Evolutionary conservation across 176 grass and related monocot genomes (phyloP).

Genomic region (Oryza officinalis): DNA sequence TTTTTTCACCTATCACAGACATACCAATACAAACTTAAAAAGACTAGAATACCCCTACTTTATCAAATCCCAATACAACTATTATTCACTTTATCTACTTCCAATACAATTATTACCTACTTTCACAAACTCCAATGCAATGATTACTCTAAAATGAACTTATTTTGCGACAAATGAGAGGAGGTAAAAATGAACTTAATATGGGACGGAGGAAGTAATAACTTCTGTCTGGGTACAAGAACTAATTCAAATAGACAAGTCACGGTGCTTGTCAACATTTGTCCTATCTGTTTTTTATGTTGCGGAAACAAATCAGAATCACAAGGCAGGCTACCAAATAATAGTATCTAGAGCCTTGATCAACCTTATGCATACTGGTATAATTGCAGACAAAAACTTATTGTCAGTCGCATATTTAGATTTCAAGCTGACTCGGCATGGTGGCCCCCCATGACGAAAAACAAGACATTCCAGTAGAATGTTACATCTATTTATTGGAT

Average conservation of each 20-base stretch:
- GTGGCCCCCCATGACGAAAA: not conserved
- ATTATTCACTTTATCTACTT: no score
- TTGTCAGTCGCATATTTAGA: slow-evolving; percentile 2
- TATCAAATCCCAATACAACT: no score
- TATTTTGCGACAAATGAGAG: no score
- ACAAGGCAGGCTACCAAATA: not conserved
- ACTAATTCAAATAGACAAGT: not conserved
- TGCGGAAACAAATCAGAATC: not conserved
- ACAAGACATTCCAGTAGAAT: not conserved
- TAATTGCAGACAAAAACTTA: not conserved
- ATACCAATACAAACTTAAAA: no score
- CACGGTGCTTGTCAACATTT: not conserved
- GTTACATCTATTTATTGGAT: not conserved
- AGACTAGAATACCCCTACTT: no score
- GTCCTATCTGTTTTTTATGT: not conserved
- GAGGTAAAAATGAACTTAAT: no score
- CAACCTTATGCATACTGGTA: not conserved
- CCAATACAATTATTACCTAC: no score
- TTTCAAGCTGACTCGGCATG: not conserved
- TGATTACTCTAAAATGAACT: no score
- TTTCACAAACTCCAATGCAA: no score
- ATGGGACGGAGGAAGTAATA: not conserved
- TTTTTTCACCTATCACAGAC: no score
- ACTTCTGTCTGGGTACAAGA: not conserved
- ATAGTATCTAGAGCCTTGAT: not conserved